These are phyloP conservation scores for Maudiozyma pseudohumilis DNA, from an alignment of 805 yeast species.

Conservation along the genomic window DNA sequence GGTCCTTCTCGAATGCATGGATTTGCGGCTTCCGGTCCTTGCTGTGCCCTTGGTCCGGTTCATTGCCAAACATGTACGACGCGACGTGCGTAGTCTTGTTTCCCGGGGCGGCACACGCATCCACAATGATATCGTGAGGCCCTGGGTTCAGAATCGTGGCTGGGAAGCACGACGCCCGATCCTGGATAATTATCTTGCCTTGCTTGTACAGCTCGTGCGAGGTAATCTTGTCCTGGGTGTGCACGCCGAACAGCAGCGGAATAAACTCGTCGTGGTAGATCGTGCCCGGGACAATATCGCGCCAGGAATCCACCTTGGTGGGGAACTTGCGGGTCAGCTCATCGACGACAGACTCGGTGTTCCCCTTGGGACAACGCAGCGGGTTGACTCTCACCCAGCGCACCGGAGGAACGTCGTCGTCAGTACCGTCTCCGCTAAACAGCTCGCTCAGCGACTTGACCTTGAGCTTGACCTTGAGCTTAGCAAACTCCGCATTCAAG, in stretches of 20 bases:
- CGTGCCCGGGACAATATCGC: conserved; percentile 41
- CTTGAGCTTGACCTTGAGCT: conserved; percentile 62
- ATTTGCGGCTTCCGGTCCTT: conserved; percentile 31
- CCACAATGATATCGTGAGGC: conserved; percentile 60
- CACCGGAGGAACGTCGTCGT: conserved; percentile 52
- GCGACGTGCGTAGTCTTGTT: conserved; percentile 90
- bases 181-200: conserved; percentile 86
- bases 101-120: conserved; percentile 98
- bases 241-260: conserved; percentile 71
- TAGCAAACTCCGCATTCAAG: conserved; percentile 70
- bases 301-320: conserved; percentile 36
- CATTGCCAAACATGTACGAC: conserved; percentile 16
- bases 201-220: conserved; percentile 54
- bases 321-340: conserved; percentile 30
- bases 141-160: conserved; percentile 66
- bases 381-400: conserved; percentile 75
- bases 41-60: background rate
- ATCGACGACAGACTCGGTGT: conserved; percentile 16
- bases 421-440: conserved; percentile 39
- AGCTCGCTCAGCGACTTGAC: conserved; percentile 47
- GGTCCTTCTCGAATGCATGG: conserved; percentile 81
- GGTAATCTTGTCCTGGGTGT: conserved; percentile 64
- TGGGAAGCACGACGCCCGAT: conserved; percentile 94
- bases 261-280: conserved; percentile 67
- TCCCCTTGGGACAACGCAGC: conserved; percentile 34